phyloP scores from a whole-genome alignment of 805 yeast genomes.

The Suhomyces sp. region DNA sequence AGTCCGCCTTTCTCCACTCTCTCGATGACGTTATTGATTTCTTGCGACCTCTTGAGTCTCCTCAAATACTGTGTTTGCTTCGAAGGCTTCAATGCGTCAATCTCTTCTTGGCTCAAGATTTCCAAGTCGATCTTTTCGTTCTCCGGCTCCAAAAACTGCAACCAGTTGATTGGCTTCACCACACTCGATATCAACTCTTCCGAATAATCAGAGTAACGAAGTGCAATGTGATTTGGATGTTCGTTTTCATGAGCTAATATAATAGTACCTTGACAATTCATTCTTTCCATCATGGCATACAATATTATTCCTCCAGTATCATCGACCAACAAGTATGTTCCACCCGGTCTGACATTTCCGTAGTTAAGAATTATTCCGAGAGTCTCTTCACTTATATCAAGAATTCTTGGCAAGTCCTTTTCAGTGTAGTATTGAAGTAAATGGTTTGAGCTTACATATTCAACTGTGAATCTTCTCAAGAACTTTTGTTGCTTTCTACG shows the following conservation, averaged over 20 bases:
- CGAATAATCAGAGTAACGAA: conserved; percentile 64
- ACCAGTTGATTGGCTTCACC: conserved; percentile 68
- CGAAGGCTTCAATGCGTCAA: conserved; percentile 53
- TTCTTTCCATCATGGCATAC: conserved; percentile 83
- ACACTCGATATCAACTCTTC: conserved; percentile 49
- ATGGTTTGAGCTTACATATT: conserved; percentile 66
- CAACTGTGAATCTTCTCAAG: conserved; percentile 79
- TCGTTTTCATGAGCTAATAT: conserved; percentile 87
- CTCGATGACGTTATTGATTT: conserved; percentile 48
- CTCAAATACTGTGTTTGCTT: conserved; percentile 67
- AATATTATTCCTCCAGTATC: conserved; percentile 93
- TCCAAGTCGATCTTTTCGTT: conserved; percentile 46
- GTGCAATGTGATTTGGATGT: conserved; percentile 75
- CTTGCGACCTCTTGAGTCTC: conserved; percentile 55
- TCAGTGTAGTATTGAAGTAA: conserved; percentile 72
- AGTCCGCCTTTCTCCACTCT: conserved; percentile 52
- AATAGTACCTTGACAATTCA: conserved; percentile 73
- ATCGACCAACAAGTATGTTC: conserved; percentile 81
- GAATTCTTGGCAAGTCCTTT: conserved; percentile 67
- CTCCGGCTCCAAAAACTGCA: conserved; percentile 83
- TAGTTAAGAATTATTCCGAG: conserved; percentile 72
- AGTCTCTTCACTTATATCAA: conserved; percentile 84
- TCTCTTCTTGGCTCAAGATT: conserved; percentile 48
- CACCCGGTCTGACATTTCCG: conserved; percentile 86
- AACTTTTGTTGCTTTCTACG: conserved; percentile 91